Conservation (phyloP, 495 filamentous ascomycete genomes). For the Lentithecium fluviatile region DNA sequence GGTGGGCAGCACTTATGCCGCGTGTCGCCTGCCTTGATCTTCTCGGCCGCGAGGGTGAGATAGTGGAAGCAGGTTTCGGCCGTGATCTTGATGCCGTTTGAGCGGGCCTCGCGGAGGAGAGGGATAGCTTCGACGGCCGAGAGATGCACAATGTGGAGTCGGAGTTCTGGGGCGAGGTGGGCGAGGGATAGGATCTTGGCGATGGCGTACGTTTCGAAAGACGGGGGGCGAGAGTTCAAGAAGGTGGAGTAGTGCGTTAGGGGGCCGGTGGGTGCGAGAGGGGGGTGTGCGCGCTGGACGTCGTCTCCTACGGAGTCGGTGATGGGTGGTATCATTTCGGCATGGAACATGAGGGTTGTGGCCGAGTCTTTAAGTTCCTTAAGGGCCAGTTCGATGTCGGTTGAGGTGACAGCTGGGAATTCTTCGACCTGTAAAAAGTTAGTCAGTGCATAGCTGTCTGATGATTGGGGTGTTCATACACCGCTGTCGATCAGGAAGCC, state of each 20-base stretch:
- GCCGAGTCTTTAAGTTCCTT: conserved; percentile 69
- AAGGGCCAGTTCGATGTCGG: conserved; percentile 78
- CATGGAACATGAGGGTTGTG: conserved; percentile 97
- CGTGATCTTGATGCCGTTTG: conserved; percentile 81
- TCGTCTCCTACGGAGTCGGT: conserved; percentile 77
- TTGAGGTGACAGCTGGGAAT: conserved; percentile 82
- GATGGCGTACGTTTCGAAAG: conserved; percentile 90
- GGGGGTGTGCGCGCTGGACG: conserved; percentile 69
- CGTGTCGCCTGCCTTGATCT: conserved; percentile 85
- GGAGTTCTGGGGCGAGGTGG: conserved; percentile 75
- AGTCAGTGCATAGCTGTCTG: conserved; percentile 4
- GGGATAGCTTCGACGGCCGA: conserved; percentile 92
- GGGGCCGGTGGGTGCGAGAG: conserved; percentile 71
- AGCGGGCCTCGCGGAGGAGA: conserved; percentile 74
- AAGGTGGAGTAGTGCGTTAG: conserved; percentile 83
- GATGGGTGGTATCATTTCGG: conserved; percentile 94
- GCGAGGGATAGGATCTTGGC: conserved; percentile 80
- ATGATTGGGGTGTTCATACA: conserved; percentile 53
- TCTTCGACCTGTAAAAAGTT: conserved; percentile 67
- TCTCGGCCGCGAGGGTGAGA: conserved; percentile 83
- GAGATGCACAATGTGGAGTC: conserved; percentile 91
- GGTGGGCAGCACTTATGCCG: conserved; percentile 97
- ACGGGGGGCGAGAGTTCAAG: conserved; percentile 82
- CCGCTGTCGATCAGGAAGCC: conserved; percentile 97
- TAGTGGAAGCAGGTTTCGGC: conserved; percentile 99